Conservation (phyloP, 129 eudicot genomes). For the Flaveria sonorensis region DNA sequence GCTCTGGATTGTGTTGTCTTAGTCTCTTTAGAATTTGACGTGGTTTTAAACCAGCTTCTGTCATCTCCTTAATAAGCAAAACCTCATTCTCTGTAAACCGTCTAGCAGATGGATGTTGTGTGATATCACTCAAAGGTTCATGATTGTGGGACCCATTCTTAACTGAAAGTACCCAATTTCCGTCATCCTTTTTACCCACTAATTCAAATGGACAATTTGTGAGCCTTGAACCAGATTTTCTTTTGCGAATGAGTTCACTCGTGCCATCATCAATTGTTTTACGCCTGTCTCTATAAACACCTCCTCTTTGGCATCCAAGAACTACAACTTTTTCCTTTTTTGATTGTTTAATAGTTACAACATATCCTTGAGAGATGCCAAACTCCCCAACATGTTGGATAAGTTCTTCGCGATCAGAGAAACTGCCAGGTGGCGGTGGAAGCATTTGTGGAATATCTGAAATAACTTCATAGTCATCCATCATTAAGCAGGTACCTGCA, state of each 20-base stretch:
- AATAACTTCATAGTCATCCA: constrained; percentile 46
- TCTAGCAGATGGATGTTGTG: constrained; percentile 82
- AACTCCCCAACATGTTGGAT: constrained; percentile 83
- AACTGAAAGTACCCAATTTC: constrained; percentile 69
- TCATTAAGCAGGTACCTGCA: constrained; percentile 30
- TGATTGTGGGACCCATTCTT: constrained; percentile 87
- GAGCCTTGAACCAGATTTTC: constrained; percentile 73
- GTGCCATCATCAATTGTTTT: constrained; percentile 58
- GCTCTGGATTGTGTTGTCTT: constrained; percentile 84
- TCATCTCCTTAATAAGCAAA: constrained; percentile 77
- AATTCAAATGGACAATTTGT: constrained; percentile 91
- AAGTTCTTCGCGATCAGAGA: constrained; percentile 83
- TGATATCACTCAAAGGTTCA: constrained; percentile 80
- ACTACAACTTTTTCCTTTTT: constrained; percentile 72
- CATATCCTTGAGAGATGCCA: constrained; percentile 79
- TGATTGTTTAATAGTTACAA: constrained; percentile 85
- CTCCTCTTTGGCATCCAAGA: constrained; percentile 97
- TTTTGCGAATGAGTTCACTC: constrained; percentile 57
- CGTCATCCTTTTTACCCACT: constrained; percentile 82
- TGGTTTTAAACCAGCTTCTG: constrained; percentile 88
- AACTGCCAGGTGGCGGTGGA: constrained; percentile 92
- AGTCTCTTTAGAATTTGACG: constrained; percentile 77
- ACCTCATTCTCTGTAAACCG: constrained; percentile 84
- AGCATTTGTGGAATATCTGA: constrained; percentile 66
- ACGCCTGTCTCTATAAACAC: constrained; percentile 75